A percentile compares a stretch with the other conserved stretches of the same genome.
Conservation (phyloP, 2,329 filamentous ascomycete genomes). For the Fusarium virguliforme region DNA sequence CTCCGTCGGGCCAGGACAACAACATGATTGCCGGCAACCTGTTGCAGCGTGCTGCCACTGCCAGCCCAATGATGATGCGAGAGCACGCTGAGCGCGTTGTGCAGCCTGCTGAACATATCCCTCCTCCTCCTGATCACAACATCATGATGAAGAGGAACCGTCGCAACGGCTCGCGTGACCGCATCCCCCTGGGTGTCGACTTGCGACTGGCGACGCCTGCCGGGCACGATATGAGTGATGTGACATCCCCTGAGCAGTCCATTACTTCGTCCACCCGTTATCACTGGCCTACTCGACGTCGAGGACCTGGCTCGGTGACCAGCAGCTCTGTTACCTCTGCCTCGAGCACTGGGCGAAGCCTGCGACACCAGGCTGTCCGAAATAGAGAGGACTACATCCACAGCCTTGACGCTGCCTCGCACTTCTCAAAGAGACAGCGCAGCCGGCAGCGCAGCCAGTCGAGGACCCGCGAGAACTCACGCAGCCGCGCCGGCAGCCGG, state of each 20-base stretch:
- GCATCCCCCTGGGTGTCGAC: conserved; percentile 80
- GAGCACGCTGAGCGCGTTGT: conserved; percentile 61
- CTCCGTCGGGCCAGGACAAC: conserved; percentile 62
- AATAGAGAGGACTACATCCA: conserved; percentile 89
- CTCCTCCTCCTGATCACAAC: conserved; percentile 74
- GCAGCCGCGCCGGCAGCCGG: conserved; percentile 65
- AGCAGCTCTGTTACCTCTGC: conserved; percentile 72
- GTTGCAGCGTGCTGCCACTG: conserved; percentile 77
- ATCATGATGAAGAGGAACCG: conserved; percentile 73
- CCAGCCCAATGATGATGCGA: conserved; percentile 76
- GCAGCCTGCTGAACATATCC: conserved; percentile 52
- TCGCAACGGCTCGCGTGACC: conserved; percentile 81
- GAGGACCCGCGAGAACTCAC: conserved; percentile 60
- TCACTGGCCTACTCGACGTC: conserved; percentile 70
- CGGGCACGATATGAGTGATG: conserved; percentile 68
- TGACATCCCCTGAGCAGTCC: conserved; percentile 72
- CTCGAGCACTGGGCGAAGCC: conserved; percentile 67
- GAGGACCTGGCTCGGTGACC: conserved; percentile 70
- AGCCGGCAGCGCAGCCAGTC: conserved; percentile 71
- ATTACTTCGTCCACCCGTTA: conserved; percentile 68
- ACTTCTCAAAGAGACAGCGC: conserved; percentile 70
- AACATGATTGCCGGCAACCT: conserved; percentile 62
- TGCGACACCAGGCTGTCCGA: conserved; percentile 66
- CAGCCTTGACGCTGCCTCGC: conserved; percentile 84
- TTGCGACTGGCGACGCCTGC: conserved; percentile 76